These are phyloP conservation scores for Rosa persica DNA, from an alignment of 306 rosid species.

Conservation along the genomic window DNA sequence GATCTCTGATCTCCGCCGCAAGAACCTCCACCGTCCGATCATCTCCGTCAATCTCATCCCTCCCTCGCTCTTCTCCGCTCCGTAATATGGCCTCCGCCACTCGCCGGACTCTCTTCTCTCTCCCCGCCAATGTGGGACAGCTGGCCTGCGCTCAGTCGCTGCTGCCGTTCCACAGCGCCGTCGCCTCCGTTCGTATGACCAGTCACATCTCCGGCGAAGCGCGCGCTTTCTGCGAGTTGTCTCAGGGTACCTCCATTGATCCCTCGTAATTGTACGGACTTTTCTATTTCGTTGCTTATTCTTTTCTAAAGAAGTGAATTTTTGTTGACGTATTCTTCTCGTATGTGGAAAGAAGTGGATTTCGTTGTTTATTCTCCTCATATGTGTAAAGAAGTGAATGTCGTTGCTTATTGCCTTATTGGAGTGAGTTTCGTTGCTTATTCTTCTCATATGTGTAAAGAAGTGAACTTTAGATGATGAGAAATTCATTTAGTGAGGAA, in stretches of 20 bases:
- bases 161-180: constrained; percentile 52
- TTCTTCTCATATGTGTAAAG: background rate
- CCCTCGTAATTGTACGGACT: constrained; percentile 22
- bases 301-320: background rate
- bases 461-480: background rate
- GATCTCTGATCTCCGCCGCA: constrained; percentile 47
- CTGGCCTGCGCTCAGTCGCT: constrained; percentile 55
- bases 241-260: constrained; percentile 48
- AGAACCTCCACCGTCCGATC: constrained; percentile 41
- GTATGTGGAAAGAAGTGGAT: background rate
- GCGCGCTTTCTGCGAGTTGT: constrained; percentile 60
- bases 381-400: background rate
- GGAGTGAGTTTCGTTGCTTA: background rate
- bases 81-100: constrained; percentile 35
- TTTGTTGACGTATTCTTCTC: background rate
- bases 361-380: background rate
- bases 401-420: background rate
- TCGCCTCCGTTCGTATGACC: constrained; percentile 43
- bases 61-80: constrained; percentile 30
- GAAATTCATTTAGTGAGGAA: background rate
- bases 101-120: constrained; percentile 37
- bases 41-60: constrained; percentile 27
- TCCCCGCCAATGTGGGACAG: constrained; percentile 22
- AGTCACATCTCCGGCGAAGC: constrained; percentile 45
- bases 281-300: background rate